Conservation (phyloP, 2,329 filamentous ascomycete genomes). For the Aspergillus calidoustus region DNA sequence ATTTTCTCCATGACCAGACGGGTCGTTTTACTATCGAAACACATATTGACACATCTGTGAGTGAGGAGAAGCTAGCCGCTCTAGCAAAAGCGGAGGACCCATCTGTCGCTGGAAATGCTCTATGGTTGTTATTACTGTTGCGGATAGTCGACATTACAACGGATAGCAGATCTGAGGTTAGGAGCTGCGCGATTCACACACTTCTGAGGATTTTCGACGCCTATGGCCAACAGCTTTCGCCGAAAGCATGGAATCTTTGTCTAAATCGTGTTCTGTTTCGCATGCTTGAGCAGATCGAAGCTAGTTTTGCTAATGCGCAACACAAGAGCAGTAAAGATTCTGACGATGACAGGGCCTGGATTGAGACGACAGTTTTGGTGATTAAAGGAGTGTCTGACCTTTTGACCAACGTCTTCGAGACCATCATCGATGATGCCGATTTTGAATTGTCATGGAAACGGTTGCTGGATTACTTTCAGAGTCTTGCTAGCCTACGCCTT, state of each 20-base stretch:
- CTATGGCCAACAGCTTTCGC: slow-evolving; percentile 77
- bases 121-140: slow-evolving; percentile 43
- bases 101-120: slow-evolving; percentile 56
- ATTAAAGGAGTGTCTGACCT: slow-evolving; percentile 74
- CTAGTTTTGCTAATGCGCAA: slow-evolving; percentile 41
- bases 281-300: slow-evolving; percentile 72
- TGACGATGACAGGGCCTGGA: slow-evolving; percentile 61
- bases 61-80: slow-evolving; percentile 60
- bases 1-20: slow-evolving; percentile 69
- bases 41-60: slow-evolving; percentile 51
- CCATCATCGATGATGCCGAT: slow-evolving; percentile 67
- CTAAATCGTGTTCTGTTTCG: slow-evolving; percentile 80
- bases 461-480: slow-evolving; percentile 70
- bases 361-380: slow-evolving; percentile 75
- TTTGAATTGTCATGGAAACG: slow-evolving; percentile 78
- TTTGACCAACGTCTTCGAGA: slow-evolving; percentile 75
- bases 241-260: slow-evolving; percentile 82
- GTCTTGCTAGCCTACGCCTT: slow-evolving; percentile 64
- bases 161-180: slow-evolving; percentile 45
- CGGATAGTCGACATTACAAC: slow-evolving; percentile 45
- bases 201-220: slow-evolving; percentile 89
- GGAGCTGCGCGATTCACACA: slow-evolving; percentile 79
- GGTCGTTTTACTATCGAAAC: slow-evolving; percentile 45
- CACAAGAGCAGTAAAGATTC: slow-evolving; percentile 24
- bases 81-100: slow-evolving; percentile 65